These are phyloP conservation scores for Trametes villosa DNA, from an alignment of 768 basidiomycete genomes.

Conservation along the genomic window DNA sequence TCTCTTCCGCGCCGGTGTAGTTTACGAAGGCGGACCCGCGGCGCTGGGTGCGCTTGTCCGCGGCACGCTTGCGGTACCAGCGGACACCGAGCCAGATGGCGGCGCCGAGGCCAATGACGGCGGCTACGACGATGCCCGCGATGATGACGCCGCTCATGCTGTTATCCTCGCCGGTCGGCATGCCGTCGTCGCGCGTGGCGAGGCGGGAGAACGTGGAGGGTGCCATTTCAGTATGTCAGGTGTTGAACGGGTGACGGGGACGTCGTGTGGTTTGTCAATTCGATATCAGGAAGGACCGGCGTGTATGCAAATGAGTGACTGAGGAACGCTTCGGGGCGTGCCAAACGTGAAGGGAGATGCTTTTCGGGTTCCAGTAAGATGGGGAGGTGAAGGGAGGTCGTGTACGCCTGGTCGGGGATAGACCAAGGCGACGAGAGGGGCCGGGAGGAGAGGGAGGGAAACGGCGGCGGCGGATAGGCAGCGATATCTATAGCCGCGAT, in stretches of 20 bases:
- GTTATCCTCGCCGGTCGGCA: conserved; percentile 18
- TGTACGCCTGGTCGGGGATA: background rate
- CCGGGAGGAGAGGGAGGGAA: background rate
- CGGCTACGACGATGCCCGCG: conserved; percentile 55
- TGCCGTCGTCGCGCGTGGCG: conserved; percentile 3
- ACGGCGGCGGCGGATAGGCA: background rate
- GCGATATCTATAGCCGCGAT: background rate
- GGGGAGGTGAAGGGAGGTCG: background rate
- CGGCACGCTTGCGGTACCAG: conserved; percentile 41
- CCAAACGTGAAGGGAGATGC: background rate
- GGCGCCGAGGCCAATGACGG: conserved; percentile 43
- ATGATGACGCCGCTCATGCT: conserved; percentile 44
- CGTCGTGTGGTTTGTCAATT: background rate
- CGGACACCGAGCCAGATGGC: conserved; percentile 48
- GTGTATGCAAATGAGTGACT: conserved; percentile 12
- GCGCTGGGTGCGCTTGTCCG: conserved; percentile 22
- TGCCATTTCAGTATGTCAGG: conserved; percentile 37
- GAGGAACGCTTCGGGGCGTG: conserved; percentile 8
- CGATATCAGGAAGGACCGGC: background rate
- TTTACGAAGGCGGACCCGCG: conserved; percentile 19
- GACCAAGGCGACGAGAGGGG: background rate
- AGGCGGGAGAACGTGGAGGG: conserved; percentile 7
- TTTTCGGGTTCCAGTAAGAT: background rate
- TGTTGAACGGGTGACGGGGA: background rate
- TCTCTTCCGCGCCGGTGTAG: conserved; percentile 11